Evolutionary conservation across 2,329 filamentous ascomycete genomes (phyloP), one percentile per base, ranked within the genome.

Genomic region (Apiospora rasikravindrae): DNA sequence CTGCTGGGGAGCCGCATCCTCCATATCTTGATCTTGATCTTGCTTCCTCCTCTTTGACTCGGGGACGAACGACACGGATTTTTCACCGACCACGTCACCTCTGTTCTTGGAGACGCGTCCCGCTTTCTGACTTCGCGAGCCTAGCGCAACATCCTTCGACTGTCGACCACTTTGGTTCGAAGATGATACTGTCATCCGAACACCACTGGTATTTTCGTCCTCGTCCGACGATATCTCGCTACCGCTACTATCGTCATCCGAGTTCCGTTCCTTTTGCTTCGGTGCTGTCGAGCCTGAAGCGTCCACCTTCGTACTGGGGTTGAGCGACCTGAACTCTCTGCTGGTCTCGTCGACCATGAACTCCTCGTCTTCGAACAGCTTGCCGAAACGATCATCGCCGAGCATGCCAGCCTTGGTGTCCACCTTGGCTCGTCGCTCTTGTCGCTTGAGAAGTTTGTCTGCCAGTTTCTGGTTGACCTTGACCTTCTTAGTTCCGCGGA

Each of bases 401-500:
- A 99, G 89, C 47, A 97, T 84, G 73, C 91, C 92, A 74, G 88
- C 90, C 75, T 87, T 85, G 70, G 85, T 84, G 73, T 92, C 90
- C 69, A 89, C 85, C 71, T 86, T 84, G 45, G 86, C 86, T 77
- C 89, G 86, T 79, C 87, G 89, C 77, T 90, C 90, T 78, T 90
- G 89, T 75, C 88, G 88, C 80, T 90, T 89, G 85, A 90, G 90
- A 76, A 89, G 89, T 81, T 93, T 94, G 80, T 96, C 92, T 73
- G 93, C 93, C 75, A 93, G 83, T 75, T 89, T 92, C 79, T 95
- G 91, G 82, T 99, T 99, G 84, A 99, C 95, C 87, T 98, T 98
- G 86, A 97, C 93, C 87, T 98, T 98, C 86, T 98, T 98, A 83
- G 92, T 94, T 75, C 96, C 95, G 77, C 96, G 90, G 79, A 99